These are phyloP conservation scores for Cytospora schulzeri DNA, from an alignment of 2,329 filamentous ascomycete species.

Conservation along the genomic window DNA sequence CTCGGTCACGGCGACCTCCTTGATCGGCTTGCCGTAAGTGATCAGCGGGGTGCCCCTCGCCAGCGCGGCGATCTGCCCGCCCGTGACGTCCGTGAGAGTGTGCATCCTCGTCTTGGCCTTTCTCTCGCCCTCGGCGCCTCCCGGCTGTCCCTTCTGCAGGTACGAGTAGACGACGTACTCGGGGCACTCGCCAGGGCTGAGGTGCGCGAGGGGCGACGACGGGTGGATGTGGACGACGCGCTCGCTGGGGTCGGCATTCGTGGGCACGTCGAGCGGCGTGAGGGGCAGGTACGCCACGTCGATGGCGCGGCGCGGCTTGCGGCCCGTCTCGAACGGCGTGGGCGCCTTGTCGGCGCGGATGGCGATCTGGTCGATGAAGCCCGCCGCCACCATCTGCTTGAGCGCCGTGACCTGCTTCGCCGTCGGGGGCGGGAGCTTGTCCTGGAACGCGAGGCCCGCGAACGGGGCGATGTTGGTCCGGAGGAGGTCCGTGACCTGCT, in stretches of 20 bases:
- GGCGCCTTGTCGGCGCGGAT: constrained; percentile 88
- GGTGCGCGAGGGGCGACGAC: constrained; percentile 74
- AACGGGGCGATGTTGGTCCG: constrained; percentile 71
- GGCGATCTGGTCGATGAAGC: constrained; percentile 92
- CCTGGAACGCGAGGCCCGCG: constrained; percentile 57
- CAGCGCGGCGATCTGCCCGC: constrained; percentile 73
- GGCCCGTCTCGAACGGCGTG: constrained; percentile 64
- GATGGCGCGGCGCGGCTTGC: constrained; percentile 81
- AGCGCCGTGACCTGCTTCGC: constrained; percentile 74
- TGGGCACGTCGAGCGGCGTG: constrained; percentile 60
- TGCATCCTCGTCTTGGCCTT: constrained; percentile 81
- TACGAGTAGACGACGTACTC: constrained; percentile 86
- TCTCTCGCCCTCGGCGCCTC: constrained; percentile 55
- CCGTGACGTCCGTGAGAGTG: constrained; percentile 77
- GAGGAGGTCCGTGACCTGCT: constrained; percentile 81
- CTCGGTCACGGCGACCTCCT: constrained; percentile 63
- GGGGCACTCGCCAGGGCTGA: constrained; percentile 73
- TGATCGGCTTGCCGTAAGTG: constrained; percentile 86
- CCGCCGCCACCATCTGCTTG: constrained; percentile 88
- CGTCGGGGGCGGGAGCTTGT: constrained; percentile 60
- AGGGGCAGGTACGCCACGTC: constrained; percentile 91
- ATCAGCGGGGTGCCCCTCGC: constrained; percentile 85
- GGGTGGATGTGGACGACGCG: constrained; percentile 86
- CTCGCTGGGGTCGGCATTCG: constrained; percentile 50
- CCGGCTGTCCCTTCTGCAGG: constrained; percentile 68